Evolutionary conservation across 768 basidiomycete genomes (phyloP), one percentile per base, ranked within the genome.

Genomic region (Mycena pura): DNA sequence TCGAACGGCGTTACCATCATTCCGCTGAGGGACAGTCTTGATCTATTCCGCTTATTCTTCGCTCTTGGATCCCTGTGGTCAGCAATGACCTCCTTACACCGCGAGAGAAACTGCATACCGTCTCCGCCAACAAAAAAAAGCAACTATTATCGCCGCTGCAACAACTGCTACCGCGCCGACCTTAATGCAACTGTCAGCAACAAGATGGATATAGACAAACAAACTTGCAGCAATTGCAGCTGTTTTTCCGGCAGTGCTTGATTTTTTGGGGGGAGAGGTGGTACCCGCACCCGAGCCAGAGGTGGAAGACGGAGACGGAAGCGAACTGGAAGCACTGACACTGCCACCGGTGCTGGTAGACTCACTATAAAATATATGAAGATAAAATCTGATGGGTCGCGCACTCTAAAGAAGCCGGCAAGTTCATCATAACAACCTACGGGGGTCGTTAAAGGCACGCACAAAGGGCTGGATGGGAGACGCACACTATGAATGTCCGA

Each of bases 361-460:
- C n/a, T n/a, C n/a, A n/a, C n/a, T n/a, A n/a, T n/a, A n/a, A n/a
- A n/a, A n/a, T n/a, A n/a, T n/a, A n/a, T n/a, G n/a, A n/a, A n/a
- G n/a, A n/a, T n/a, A n/a, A n/a, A n/a, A n/a, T n/a, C 8, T 3
- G 17, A 8, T 3, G 28, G 44, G 15, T 29, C 25, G 17, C 57
- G 6, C 47, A 66, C 64, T 24, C 24, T 3, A 36, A 9, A 8
- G 11, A 22, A 17, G 32, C n/a, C 5, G 64, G 64, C n/a, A 66
- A 22, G 28, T 55, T 55, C 64, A 66, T 66, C 56, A 56, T 55
- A 6, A 62, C 48, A 44, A 53, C 59, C 63, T 65, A 39, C 2
- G n/a, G 11, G 22, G 10, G n/a, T 13, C 6, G 21, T 27, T 10
- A 2, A 27, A 6, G 10, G 29, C 13, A 14, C 28, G 4, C 5